These are phyloP conservation scores for Chaetothyriales sp. DNA, from an alignment of 2,329 filamentous ascomycete genomes.

Conservation along the genomic window DNA sequence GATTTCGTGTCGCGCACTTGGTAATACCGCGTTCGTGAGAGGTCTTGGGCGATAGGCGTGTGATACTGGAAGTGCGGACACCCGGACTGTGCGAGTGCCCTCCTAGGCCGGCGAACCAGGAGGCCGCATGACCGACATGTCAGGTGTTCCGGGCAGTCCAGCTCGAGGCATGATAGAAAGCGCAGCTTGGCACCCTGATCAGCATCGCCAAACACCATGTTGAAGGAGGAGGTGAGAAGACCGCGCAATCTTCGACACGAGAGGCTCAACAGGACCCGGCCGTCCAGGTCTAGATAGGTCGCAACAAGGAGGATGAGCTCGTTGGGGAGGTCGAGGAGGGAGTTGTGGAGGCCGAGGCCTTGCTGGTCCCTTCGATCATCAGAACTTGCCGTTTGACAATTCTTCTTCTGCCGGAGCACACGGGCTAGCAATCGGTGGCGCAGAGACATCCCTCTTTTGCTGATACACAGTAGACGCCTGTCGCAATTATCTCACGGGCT, in stretches of 20 bases:
- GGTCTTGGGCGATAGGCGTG: constrained; percentile 1
- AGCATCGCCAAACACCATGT: constrained; percentile 2
- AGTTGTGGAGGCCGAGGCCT: constrained; percentile 1
- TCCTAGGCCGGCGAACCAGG: constrained; percentile 5
- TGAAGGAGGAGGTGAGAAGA: constrained; percentile 8
- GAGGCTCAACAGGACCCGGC: constrained; percentile 7
- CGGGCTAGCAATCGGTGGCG: too few relatives aligned
- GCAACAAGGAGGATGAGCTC: constrained; percentile 7
- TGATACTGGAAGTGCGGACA: constrained; percentile 6
- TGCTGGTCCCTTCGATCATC: too few relatives aligned
- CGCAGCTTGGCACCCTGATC: constrained; percentile 7
- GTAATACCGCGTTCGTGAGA: constrained; percentile 4
- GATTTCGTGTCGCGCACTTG: constrained; percentile 3
- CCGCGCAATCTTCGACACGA: constrained; percentile 7
- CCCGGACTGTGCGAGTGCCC: constrained; percentile 1
- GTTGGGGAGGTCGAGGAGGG: constrained; percentile 8
- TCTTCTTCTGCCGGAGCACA: too few relatives aligned
- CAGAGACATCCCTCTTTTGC: too few relatives aligned
- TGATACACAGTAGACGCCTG: too few relatives aligned
- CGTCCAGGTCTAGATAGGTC: constrained; percentile 6
- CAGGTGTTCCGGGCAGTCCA: constrained; percentile 9
- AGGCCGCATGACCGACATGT: constrained; percentile 8
- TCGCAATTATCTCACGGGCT: too few relatives aligned
- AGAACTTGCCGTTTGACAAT: too few relatives aligned
- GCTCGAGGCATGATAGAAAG: constrained; percentile 7